Evolutionary conservation across 164 flowering plant genomes (phyloP).

Genomic region (Magnolia changhungtana): DNA sequence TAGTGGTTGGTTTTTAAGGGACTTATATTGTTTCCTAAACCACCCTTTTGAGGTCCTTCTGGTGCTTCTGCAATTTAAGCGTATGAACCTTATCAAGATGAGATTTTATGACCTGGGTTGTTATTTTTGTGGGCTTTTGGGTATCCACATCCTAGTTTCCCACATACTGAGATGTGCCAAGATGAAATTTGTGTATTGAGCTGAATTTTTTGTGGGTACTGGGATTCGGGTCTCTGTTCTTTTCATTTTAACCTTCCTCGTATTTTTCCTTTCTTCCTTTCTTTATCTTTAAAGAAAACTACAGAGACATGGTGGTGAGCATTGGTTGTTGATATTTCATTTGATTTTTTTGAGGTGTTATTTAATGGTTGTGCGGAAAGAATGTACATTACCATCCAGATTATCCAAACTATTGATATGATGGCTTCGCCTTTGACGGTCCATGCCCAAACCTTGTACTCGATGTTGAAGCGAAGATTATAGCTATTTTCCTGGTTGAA

Average conservation of each 20-base stretch:
- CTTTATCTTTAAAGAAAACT: slow-evolving; percentile 5
- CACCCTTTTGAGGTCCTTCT: not conserved
- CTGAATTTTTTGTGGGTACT: not conserved
- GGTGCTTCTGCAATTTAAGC: slow-evolving; percentile 5
- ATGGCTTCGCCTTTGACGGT: too few species aligned
- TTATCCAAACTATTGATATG: too few species aligned
- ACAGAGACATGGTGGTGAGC: too few species aligned
- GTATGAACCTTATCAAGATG: slow-evolving; percentile 3
- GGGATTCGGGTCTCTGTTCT: not conserved
- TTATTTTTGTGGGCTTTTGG: not conserved
- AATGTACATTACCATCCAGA: too few species aligned
- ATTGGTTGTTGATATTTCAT: too few species aligned
- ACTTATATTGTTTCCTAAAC: too few species aligned
- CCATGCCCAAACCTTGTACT: too few species aligned
- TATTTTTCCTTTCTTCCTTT: slow-evolving; percentile 11
- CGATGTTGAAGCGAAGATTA: too few species aligned
- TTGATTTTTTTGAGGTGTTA: too few species aligned
- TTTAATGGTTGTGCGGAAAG: too few species aligned
- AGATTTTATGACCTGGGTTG: slow-evolving; percentile 20
- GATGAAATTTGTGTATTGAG: not conserved
- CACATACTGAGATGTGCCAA: not conserved
- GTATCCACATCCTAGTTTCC: not conserved
- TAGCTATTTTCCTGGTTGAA: too few species aligned
- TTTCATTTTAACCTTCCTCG: not conserved
- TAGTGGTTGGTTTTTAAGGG: too few species aligned